These are phyloP conservation scores for Omphalea diandra DNA, from an alignment of 441 rosid genomes.

Conservation along the genomic window DNA sequence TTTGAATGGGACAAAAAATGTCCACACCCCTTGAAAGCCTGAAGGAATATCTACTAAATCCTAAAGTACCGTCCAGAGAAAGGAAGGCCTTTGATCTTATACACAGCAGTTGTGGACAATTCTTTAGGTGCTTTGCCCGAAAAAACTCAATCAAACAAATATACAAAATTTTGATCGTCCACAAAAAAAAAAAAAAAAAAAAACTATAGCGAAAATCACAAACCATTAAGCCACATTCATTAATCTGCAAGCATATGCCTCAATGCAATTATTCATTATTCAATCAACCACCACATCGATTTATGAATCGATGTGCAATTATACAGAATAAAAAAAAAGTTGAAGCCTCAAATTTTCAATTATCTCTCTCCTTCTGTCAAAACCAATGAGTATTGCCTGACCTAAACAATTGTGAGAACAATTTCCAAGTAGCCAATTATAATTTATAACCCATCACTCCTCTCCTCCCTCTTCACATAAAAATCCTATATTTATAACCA, in stretches of 20 bases:
- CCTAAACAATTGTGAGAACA: slow-evolving; percentile 6
- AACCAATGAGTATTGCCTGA: slow-evolving; percentile 11
- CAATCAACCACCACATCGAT: background rate
- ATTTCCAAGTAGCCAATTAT: no score
- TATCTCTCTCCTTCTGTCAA: slow-evolving; percentile 10
- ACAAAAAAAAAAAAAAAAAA: no score
- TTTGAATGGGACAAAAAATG: background rate
- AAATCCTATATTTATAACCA: background rate
- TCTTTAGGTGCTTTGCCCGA: background rate
- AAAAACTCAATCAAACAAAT: no score
- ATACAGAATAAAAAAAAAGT: slow-evolving; percentile 25
- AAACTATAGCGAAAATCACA: no score
- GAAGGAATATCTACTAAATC: background rate
- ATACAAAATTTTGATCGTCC: no score
- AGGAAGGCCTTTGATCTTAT: background rate
- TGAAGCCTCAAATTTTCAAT: slow-evolving; percentile 13
- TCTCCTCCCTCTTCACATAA: background rate
- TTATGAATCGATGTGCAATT: slow-evolving; percentile 28
- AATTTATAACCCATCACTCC: background rate
- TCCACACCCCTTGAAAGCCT: background rate
- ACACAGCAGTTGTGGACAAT: slow-evolving; percentile 1
- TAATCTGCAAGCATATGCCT: no score
- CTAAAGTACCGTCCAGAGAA: background rate
- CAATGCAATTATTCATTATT: slow-evolving; percentile 1
- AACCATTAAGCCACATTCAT: no score